Evolutionary conservation across 75 land plant species (phyloP), one percentile per base, ranked within the genome.

Genomic region (Sequoia sempervirens): DNA sequence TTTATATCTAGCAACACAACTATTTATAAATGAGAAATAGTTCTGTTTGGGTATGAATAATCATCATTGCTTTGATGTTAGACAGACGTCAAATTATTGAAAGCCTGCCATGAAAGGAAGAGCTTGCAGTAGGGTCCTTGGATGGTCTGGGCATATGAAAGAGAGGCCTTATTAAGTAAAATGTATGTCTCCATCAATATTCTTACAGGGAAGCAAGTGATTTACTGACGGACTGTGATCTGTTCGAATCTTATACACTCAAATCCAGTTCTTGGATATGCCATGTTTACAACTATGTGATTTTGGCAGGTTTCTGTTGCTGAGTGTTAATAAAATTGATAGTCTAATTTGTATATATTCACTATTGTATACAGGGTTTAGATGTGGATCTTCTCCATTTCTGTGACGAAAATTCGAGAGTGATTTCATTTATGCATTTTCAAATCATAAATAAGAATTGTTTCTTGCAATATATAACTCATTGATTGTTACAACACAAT

Each of bases 61-160:
- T 75, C 5, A 3, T 75, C 11, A 38, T 40, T 75, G 45, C 14
- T 38, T 20, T 75, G 78, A 75, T 75, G 78, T 75, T 38, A 40
- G 38, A 40, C 78, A 75, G 78, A 75, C 18, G 78, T 75, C 45
- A 75, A 75, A 40, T 40, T 40, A 41, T 75, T 75, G 78, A 75
- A 75, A 75, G 41, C 26, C 45, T 75, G 78, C 78, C 78, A 75
- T 75, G 78, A 75, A 75, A 75, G 78, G 78, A 75, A 75, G 78
- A 40, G 26, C 78, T 18, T 2, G 36, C 45, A 2, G 41, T 40
- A 75, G 40, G 20, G 26, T 40, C 43, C 43, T 38, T 41, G 18
- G 78, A 23, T 75, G 78, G 78, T 75, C 43, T 23, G 8, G 45
- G 45, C 26, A 38, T 38, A 8, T 40, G 40, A 75, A 75, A 38